Percentiles rank a stretch among this genome's conserved stretches.
These are phyloP conservation scores for Ulota crispa DNA, from an alignment of 225 moss, liverwort and hornwort species.

Conservation along the genomic window DNA sequence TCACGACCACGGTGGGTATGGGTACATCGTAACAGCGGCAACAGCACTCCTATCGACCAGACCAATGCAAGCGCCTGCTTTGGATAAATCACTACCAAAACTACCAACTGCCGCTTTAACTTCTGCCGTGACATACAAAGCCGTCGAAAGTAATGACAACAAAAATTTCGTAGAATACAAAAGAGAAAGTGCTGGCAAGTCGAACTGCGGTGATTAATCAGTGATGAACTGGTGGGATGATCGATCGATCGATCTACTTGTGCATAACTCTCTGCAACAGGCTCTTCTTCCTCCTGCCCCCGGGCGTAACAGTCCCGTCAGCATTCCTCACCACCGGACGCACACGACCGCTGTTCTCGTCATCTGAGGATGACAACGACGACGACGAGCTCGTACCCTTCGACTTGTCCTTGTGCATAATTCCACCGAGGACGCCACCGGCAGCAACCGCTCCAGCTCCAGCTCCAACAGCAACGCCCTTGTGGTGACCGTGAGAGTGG, in stretches of 20 bases:
- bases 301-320: conserved; percentile 23
- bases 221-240: too few species aligned
- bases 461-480: too few species aligned
- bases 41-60: background rate
- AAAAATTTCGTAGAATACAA: conserved; percentile 26
- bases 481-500: background rate
- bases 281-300: conserved; percentile 36
- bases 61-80: background rate
- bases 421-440: background rate
- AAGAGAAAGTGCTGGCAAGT: background rate
- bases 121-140: background rate
- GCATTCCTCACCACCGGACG: background rate
- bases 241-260: conserved; percentile 11
- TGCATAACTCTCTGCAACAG: conserved; percentile 45
- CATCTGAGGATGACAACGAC: conserved; percentile 17
- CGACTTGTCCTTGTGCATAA: conserved; percentile 19
- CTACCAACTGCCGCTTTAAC: background rate
- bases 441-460: too few species aligned
- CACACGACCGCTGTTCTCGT: background rate
- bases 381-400: background rate
- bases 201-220: background rate
- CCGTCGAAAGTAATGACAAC: background rate
- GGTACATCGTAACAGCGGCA: conserved; percentile 11
- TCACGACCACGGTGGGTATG: background rate
- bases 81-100: background rate